A percentile compares a stretch with the other conserved stretches of the same genome.
phyloP scores from a whole-genome alignment of 73 alveolate species.

The Symbiodinium natans region DNA sequence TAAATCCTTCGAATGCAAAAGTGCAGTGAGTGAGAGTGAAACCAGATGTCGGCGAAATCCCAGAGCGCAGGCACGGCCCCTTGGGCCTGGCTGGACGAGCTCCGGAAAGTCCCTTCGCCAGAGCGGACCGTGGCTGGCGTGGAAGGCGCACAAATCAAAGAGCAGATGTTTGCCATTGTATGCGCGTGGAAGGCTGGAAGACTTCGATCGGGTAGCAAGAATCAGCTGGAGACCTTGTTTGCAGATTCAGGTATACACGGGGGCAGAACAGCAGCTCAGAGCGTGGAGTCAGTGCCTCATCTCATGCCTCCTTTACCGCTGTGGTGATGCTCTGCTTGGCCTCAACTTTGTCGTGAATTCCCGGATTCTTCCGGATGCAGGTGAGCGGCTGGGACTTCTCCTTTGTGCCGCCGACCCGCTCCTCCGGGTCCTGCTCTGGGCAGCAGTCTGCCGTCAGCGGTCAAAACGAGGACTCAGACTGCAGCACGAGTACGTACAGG shows the following conservation, averaged over 20 bases:
- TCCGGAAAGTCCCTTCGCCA: constrained; percentile 74
- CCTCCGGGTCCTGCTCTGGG: constrained; percentile 16
- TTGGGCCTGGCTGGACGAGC: constrained; percentile 46
- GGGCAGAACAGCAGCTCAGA: background rate
- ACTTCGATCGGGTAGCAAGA: too few relatives aligned
- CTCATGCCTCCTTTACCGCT: background rate
- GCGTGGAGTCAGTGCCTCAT: background rate
- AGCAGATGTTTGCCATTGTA: too few relatives aligned
- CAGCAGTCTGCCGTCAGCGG: background rate
- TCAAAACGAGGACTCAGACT: background rate
- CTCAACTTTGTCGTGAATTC: too few relatives aligned
- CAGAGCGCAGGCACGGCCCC: background rate
- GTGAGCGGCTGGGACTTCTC: background rate
- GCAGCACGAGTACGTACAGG: constrained; percentile 7
- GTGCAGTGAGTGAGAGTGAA: too few relatives aligned
- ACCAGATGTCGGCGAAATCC: too few relatives aligned
- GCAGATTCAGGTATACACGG: background rate
- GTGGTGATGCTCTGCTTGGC: too few relatives aligned
- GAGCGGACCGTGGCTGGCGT: constrained; percentile 55
- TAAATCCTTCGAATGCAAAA: too few relatives aligned
- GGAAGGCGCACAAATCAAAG: constrained; percentile 32
- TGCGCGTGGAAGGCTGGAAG: too few relatives aligned
- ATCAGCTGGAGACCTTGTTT: too few relatives aligned
- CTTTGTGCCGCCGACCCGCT: constrained; percentile 1
- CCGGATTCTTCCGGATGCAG: background rate